These are phyloP conservation scores for Stachybotrys elegans DNA, from an alignment of 2,329 filamentous ascomycete species.

Conservation along the genomic window DNA sequence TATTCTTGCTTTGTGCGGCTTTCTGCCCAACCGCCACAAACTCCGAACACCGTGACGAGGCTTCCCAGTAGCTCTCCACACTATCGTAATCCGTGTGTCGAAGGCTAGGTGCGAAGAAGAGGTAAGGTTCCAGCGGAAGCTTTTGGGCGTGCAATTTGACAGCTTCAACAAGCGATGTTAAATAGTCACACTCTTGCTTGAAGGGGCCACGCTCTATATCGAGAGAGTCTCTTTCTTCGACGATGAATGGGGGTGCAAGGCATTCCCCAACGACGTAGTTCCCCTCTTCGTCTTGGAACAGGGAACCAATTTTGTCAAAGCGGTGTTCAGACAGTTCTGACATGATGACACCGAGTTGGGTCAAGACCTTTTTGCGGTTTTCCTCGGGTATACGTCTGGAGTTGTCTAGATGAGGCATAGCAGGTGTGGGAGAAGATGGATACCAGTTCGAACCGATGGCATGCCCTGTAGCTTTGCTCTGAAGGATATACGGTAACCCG, in stretches of 20 bases:
- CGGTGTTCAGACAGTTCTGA: constrained; percentile 8
- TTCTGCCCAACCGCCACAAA: constrained; percentile 11
- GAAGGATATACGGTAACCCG: constrained; percentile 17
- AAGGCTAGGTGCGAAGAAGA: constrained; percentile 22
- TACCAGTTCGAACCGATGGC: constrained; percentile 10
- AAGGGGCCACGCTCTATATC: constrained; percentile 21
- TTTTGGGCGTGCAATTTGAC: constrained; percentile 16
- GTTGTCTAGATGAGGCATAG: no score
- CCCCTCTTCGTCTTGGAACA: constrained; percentile 11
- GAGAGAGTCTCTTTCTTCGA: constrained; percentile 16
- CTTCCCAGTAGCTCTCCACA: constrained; percentile 9
- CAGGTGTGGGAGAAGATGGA: no score
- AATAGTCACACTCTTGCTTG: constrained; percentile 15
- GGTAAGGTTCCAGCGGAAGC: constrained; percentile 18
- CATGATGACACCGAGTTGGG: constrained; percentile 14
- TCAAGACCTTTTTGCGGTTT: constrained; percentile 13
- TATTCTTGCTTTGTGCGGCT: constrained; percentile 14
- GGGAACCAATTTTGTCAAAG: constrained; percentile 18
- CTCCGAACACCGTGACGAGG: constrained; percentile 4
- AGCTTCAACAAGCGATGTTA: constrained; percentile 16
- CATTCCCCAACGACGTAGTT: constrained; percentile 15
- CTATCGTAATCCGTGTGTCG: constrained; percentile 14
- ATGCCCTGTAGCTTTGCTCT: constrained; percentile 14
- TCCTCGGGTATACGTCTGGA: no score
- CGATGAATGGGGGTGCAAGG: constrained; percentile 14